phyloP scores from a whole-genome alignment of 208 protist species.

The Spongospora subterranea region DNA sequence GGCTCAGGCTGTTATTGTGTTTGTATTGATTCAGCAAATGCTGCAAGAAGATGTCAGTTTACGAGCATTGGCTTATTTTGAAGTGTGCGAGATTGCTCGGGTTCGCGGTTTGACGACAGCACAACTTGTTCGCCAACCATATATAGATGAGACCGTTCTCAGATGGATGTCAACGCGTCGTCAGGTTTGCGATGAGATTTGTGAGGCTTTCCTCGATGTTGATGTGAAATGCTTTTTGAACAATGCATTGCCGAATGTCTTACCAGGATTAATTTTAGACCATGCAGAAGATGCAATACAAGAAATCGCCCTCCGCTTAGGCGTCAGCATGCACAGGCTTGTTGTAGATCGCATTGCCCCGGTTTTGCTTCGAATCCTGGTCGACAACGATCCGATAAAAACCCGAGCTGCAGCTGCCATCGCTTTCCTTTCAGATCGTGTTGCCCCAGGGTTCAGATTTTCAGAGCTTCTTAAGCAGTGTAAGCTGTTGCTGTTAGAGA shows the following conservation, averaged over 20 bases:
- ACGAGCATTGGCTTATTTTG: not conserved
- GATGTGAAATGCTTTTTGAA: not conserved
- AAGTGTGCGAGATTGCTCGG: not conserved
- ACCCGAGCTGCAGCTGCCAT: conserved; percentile 1
- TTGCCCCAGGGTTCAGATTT: conserved; percentile 34
- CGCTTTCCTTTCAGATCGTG: not conserved
- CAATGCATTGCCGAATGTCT: not conserved
- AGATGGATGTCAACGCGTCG: conserved; percentile 1
- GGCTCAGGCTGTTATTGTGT: conserved; percentile 3
- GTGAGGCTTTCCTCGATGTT: conserved; percentile 27
- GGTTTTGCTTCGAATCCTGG: not conserved
- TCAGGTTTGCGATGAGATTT: conserved; percentile 47
- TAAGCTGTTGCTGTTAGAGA: not conserved
- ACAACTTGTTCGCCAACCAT: conserved; percentile 15
- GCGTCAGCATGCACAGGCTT: not conserved
- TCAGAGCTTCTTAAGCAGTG: conserved; percentile 17
- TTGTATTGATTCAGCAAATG: conserved; percentile 30
- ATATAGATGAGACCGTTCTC: conserved; percentile 14
- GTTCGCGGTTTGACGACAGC: not conserved
- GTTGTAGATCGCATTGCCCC: conserved; percentile 23
- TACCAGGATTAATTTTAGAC: conserved; percentile 18
- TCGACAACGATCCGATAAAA: not conserved
- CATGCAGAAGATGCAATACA: not conserved
- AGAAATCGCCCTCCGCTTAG: not conserved
- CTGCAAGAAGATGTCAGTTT: conserved; percentile 25